These are phyloP conservation scores for Xerophyta viscosa DNA, from an alignment of 106 monocot genomes.

Conservation along the genomic window DNA sequence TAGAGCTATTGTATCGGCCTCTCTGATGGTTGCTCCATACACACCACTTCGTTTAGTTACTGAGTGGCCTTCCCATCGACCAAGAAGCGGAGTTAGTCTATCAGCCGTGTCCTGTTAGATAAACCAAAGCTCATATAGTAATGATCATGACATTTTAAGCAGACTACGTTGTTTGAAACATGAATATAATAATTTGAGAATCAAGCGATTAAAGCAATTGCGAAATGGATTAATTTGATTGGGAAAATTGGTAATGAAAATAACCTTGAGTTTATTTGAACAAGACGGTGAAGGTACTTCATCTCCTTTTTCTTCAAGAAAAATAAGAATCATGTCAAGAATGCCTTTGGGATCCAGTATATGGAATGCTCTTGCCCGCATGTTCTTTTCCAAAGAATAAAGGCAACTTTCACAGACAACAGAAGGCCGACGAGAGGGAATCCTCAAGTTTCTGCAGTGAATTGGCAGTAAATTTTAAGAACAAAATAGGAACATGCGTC, in stretches of 20 bases:
- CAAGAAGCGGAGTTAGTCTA: conserved; percentile 53
- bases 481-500: no score
- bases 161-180: no score
- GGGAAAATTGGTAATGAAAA: not conserved
- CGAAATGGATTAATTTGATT: no score
- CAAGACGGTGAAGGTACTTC: conserved; percentile 18
- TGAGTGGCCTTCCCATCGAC: conserved; percentile 83
- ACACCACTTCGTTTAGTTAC: conserved; percentile 85
- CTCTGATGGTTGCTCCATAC: conserved; percentile 77
- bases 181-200: no score
- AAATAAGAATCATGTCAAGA: conserved; percentile 75
- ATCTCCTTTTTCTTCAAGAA: conserved; percentile 68
- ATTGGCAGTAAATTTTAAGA: no score
- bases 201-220: no score
- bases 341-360: conserved; percentile 78
- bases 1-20: conserved; percentile 57
- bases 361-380: conserved; percentile 83
- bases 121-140: not conserved
- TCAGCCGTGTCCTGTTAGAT: conserved; percentile 27
- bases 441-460: conserved; percentile 71
- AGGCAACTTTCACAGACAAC: conserved; percentile 95
- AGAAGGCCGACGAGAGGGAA: conserved; percentile 81
- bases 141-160: no score
- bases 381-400: conserved; percentile 59
- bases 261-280: conserved; percentile 19